phyloP scores from a whole-genome alignment of 1,139 yeast genomes.

The Diutina catenulata region DNA sequence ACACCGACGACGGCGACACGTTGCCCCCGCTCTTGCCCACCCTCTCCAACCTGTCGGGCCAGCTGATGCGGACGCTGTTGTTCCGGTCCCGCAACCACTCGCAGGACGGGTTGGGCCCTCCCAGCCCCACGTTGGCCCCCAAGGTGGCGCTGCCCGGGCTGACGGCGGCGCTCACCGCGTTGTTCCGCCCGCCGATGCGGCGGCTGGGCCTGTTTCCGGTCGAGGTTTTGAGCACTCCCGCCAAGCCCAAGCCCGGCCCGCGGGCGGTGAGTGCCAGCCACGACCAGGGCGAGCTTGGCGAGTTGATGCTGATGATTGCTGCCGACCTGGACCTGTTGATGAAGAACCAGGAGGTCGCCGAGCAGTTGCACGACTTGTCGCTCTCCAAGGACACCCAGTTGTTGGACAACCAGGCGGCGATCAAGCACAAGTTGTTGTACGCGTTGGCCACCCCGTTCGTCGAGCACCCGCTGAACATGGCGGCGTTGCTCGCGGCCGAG shows the following conservation, averaged over 20 bases:
- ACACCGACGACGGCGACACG: conserved; percentile 7
- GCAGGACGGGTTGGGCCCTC: background rate
- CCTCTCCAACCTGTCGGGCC: background rate
- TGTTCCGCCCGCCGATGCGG: conserved; percentile 26
- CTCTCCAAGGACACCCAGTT: background rate
- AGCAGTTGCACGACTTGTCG: background rate
- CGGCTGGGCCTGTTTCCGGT: conserved; percentile 3
- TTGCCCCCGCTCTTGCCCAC: conserved; percentile 4
- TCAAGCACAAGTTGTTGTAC: conserved; percentile 44
- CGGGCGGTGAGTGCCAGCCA: background rate
- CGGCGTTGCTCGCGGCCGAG: background rate
- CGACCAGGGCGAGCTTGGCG: background rate
- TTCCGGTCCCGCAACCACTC: background rate
- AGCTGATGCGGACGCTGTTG: background rate
- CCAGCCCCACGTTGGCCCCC: conserved; percentile 52
- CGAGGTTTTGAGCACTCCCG: background rate
- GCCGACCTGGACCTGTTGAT: background rate
- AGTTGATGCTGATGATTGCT: background rate
- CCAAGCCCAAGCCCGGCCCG: background rate
- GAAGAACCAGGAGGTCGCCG: background rate
- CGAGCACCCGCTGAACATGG: conserved; percentile 18
- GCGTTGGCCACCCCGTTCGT: conserved; percentile 71
- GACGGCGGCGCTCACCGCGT: conserved; percentile 52
- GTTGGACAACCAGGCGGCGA: background rate
- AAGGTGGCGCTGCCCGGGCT: conserved; percentile 26